A percentile compares a stretch with the other conserved stretches of the same genome.
Evolutionary conservation across 352 stramenopile species (phyloP).

Genomic region (Phytophthora idaei): DNA sequence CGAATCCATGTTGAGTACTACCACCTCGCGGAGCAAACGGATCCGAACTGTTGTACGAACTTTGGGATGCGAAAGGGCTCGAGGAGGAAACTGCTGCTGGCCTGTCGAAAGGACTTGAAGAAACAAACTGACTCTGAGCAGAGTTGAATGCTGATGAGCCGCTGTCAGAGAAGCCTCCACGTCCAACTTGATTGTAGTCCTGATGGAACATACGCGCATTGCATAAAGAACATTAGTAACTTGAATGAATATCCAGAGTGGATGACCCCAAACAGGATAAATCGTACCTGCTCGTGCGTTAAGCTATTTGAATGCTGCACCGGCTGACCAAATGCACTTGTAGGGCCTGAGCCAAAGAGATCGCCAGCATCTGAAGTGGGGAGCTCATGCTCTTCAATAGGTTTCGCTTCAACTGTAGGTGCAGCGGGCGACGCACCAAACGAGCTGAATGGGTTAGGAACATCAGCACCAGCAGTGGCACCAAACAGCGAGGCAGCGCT

Average conservation of each 20-base stretch:
- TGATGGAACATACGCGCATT: conserved; percentile 4
- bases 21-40: conserved; percentile 28
- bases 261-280: conserved; percentile 3
- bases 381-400: conserved; percentile 50
- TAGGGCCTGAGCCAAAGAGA: conserved; percentile 54
- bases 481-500: conserved; percentile 73
- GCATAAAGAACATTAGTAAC: conserved; percentile 5
- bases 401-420: conserved; percentile 9
- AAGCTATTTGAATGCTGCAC: conserved; percentile 32
- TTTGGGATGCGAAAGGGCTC: conserved; percentile 27
- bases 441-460: conserved; percentile 61
- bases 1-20: conserved; percentile 29
- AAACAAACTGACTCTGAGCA: conserved; percentile 15
- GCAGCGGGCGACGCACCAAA: conserved; percentile 31
- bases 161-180: conserved; percentile 12
- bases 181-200: conserved; percentile 26
- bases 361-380: conserved; percentile 58
- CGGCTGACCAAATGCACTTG: conserved; percentile 42
- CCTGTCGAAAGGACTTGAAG: conserved; percentile 29
- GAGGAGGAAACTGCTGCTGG: conserved; percentile 14
- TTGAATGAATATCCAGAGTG: not conserved
- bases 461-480: conserved; percentile 45
- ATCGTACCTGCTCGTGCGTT: conserved; percentile 46
- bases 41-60: conserved; percentile 13
- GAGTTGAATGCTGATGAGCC: conserved; percentile 15